phyloP scores from a whole-genome alignment of 129 eudicot species.

The Pseudognaphalium luteoalbum region DNA sequence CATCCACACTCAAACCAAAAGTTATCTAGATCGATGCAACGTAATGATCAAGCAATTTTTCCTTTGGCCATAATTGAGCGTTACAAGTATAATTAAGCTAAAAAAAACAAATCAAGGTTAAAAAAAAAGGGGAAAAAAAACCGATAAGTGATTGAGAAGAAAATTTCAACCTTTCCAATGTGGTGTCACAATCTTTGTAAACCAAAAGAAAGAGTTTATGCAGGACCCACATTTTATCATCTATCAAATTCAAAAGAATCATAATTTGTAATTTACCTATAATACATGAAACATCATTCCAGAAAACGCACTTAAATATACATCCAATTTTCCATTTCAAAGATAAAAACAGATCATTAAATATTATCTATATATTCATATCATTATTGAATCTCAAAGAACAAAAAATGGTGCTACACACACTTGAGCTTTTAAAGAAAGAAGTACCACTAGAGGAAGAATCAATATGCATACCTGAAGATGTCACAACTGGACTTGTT shows the following conservation, averaged over 20 bases:
- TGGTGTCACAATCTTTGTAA: not conserved
- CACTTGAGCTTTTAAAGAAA: conserved; percentile 54
- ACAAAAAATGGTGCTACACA: conserved; percentile 41
- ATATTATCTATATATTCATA: not conserved
- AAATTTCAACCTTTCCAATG: not conserved
- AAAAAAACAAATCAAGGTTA: too few relatives aligned
- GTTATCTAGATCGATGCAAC: too few relatives aligned
- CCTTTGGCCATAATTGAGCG: too few relatives aligned
- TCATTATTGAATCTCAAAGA: conserved; percentile 13
- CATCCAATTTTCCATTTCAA: not conserved
- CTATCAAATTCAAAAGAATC: conserved; percentile 15
- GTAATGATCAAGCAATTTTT: too few relatives aligned
- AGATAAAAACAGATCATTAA: conserved; percentile 3
- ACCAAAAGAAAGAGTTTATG: conserved; percentile 1
- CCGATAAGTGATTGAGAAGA: not conserved
- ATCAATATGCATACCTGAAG: conserved; percentile 42
- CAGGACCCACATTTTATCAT: conserved; percentile 15
- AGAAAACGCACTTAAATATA: not conserved
- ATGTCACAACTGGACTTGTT: conserved; percentile 54
- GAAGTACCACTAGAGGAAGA: conserved; percentile 69
- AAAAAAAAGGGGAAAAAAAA: too few relatives aligned
- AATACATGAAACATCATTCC: not conserved
- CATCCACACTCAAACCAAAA: too few relatives aligned
- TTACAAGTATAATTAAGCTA: too few relatives aligned
- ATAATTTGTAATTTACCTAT: conserved; percentile 12